Conservation (phyloP, 1,139 yeast species). For the Candida sanyaensis region DNA sequence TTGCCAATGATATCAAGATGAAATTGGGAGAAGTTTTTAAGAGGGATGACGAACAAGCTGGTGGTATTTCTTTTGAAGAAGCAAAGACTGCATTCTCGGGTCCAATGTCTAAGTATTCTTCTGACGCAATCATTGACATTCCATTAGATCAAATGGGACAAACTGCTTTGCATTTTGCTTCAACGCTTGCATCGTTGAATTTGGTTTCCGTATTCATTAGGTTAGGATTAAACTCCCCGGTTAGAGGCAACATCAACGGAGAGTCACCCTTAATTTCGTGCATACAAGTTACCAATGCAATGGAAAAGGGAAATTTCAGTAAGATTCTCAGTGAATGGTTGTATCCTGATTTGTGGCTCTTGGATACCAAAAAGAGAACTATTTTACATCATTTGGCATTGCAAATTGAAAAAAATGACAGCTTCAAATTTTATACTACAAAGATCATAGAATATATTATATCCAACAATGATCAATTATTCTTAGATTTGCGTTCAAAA, state of each 20-base stretch:
- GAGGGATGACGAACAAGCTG: slow-evolving; percentile 32
- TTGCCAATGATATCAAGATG: slow-evolving; percentile 56
- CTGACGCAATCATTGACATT: slow-evolving; percentile 28
- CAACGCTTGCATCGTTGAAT: slow-evolving; percentile 42
- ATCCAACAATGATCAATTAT: slow-evolving; percentile 41
- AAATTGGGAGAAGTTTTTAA: slow-evolving; percentile 52
- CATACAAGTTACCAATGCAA: slow-evolving; percentile 45
- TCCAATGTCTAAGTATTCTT: slow-evolving; percentile 15
- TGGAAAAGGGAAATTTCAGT: slow-evolving; percentile 46
- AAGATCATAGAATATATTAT: slow-evolving; percentile 83
- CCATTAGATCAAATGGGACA: slow-evolving; percentile 45
- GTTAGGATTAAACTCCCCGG: slow-evolving; percentile 40
- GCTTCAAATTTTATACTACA: slow-evolving; percentile 67
- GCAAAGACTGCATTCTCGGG: slow-evolving; percentile 30
- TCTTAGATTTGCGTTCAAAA: slow-evolving; percentile 63
- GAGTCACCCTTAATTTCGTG: slow-evolving; percentile 45
- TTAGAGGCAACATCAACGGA: slow-evolving; percentile 43
- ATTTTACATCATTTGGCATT: slow-evolving; percentile 39
- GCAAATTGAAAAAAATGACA: slow-evolving; percentile 32
- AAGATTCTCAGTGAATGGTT: slow-evolving; percentile 36
- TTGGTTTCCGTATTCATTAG: slow-evolving; percentile 39
- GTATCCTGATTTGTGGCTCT: slow-evolving; percentile 40
- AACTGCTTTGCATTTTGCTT: slow-evolving; percentile 49
- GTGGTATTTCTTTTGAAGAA: slow-evolving; percentile 34
- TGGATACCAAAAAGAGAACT: slow-evolving; percentile 35